Conservation (phyloP, 345 rosid genomes). For the Conringia planisiliqua region DNA sequence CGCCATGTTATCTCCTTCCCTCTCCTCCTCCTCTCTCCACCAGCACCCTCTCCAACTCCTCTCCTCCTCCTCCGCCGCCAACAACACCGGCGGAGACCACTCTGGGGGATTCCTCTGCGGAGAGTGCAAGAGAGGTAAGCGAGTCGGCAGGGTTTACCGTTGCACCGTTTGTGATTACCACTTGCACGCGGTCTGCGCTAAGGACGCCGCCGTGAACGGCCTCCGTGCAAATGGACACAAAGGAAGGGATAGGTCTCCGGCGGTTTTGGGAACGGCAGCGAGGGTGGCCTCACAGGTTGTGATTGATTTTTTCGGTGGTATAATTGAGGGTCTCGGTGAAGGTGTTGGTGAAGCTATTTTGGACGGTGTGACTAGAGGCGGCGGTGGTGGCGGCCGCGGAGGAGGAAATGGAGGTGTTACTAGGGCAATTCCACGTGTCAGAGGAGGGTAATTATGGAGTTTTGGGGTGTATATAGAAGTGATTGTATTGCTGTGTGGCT, state of each 20-base stretch:
- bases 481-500: neutral
- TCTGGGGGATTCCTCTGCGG: conserved; percentile 41
- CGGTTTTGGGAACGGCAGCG: conserved; percentile 58
- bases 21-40: conserved; percentile 49
- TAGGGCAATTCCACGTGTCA: conserved; percentile 27
- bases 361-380: conserved; percentile 46
- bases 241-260: conserved; percentile 44
- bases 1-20: conserved; percentile 56
- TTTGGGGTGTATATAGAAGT: neutral
- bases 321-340: conserved; percentile 81
- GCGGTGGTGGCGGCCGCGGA: conserved; percentile 23
- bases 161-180: conserved; percentile 73
- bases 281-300: conserved; percentile 65
- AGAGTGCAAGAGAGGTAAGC: conserved; percentile 58
- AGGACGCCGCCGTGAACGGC: conserved; percentile 63
- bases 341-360: conserved; percentile 63
- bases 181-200: conserved; percentile 82
- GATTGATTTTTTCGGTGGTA: conserved; percentile 56
- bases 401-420: conserved; percentile 13
- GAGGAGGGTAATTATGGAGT: conserved; percentile 12
- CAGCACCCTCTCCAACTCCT: conserved; percentile 57
- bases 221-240: conserved; percentile 50
- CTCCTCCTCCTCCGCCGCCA: conserved; percentile 13
- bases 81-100: conserved; percentile 6
- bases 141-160: conserved; percentile 62